Base-by-base conservation (phyloP, 2,329 filamentous ascomycete species). In the Exophiala viscosa region DNA sequence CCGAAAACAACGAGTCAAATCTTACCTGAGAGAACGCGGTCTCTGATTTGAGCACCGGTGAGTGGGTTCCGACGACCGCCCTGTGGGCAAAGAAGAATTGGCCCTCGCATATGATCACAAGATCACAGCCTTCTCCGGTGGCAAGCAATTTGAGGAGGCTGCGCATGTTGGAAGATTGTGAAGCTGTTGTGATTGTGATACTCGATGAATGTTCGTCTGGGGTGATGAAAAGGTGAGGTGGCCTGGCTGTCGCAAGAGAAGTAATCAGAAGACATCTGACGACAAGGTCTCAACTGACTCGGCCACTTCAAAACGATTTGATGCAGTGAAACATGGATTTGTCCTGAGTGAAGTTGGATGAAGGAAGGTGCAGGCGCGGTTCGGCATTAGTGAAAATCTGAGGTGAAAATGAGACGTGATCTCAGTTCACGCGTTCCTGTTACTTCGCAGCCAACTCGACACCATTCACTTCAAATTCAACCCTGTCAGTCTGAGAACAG, bases 401-500 rank as follows among this genome's bases (percentile, higher is more conserved):
- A 28, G 5, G 23, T 28, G 23, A 23, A 44, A 14, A 15, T 42
- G 49, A 46, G 33, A 28, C 23, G 23, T 28, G 23, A 28, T 28
- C 23, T 28, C 23, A 7, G 3, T 28, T 7, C 23, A 28, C 23
- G 23, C 23, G 23, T 28, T 28, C 23, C 23, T 28, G 23, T 28
- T 28, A 28, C 23, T 28, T 28, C 23, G 23, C 23, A 28, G 23
- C 23, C 23, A 28, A 28, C 23, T 2, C 23, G n/a, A 28, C 17
- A 3, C 18, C 36, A 31, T 34, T 34, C 15, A 45, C 18, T 23
- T 17, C 17, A 13, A 31, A 36, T 15, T 45, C 35, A 15, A n/a
- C 14, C 17, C 13, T 14, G n/a, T 61, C 52, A 61, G 23, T 57
- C 70, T 15, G 55, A 63, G 54, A 71, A 79, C 36, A 80, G 66